Conservation (phyloP, 2,329 filamentous ascomycete genomes). For the Colletotrichum camelliae region DNA sequence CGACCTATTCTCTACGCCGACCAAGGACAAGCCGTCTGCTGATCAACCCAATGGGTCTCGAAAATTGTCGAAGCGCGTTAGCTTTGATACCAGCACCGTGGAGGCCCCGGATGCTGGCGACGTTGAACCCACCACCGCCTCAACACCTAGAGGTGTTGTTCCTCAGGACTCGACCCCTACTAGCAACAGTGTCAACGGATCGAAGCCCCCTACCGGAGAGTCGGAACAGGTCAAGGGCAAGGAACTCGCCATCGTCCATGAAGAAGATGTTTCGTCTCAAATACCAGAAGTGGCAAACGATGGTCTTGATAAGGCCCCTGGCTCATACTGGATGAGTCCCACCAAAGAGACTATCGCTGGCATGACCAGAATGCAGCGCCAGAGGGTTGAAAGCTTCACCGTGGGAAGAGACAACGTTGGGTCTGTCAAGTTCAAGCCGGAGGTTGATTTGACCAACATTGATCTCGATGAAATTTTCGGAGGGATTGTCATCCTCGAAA, state of each 20-base stretch:
- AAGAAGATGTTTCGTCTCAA: conserved; percentile 58
- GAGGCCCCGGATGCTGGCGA: conserved; percentile 30
- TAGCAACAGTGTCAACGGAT: conserved; percentile 1
- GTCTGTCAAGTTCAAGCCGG: conserved; percentile 78
- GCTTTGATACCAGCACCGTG: conserved; percentile 77
- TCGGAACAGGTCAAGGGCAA: conserved; percentile 77
- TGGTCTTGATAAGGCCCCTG: conserved; percentile 58
- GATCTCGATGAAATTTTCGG: conserved; percentile 82
- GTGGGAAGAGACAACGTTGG: conserved; percentile 86
- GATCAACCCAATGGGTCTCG: conserved; percentile 50
- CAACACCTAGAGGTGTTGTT: not conserved
- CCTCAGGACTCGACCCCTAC: not conserved
- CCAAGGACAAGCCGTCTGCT: conserved; percentile 51
- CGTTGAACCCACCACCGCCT: not conserved
- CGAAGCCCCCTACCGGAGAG: conserved; percentile 47
- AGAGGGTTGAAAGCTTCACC: conserved; percentile 75
- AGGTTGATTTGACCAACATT: conserved; percentile 82
- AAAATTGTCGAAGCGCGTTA: conserved; percentile 84
- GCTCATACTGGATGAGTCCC: conserved; percentile 88
- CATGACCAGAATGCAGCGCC: conserved; percentile 81
- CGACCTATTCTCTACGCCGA: conserved; percentile 69
- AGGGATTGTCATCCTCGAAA: conserved; percentile 75
- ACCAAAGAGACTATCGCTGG: conserved; percentile 74
- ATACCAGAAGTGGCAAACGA: conserved; percentile 29
- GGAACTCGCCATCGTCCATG: conserved; percentile 79